Percentiles rank a stretch among this genome's conserved stretches.
phyloP scores from a whole-genome alignment of 441 rosid species.

The Aleurites moluccanus region DNA sequence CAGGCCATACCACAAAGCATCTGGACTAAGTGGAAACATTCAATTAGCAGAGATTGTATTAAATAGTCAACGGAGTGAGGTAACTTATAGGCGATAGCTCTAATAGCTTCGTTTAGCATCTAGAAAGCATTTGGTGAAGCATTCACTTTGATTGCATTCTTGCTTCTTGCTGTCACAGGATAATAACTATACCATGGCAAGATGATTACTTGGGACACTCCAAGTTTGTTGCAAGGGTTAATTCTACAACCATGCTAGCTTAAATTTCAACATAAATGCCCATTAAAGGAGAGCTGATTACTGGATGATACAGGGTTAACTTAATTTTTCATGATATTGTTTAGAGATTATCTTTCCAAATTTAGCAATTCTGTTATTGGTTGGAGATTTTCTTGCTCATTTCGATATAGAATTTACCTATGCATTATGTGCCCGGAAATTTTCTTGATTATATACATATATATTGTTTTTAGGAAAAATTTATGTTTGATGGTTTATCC shows the following conservation, averaged over 20 bases:
- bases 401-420: neutral
- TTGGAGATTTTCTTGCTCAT: neutral
- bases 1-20: slow-evolving; percentile 69
- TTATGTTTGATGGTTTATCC: neutral
- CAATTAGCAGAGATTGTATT: slow-evolving; percentile 73
- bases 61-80: slow-evolving; percentile 29
- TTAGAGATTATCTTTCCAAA: neutral
- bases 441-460: neutral
- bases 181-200: neutral
- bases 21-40: slow-evolving; percentile 62
- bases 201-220: neutral
- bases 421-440: neutral
- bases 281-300: neutral
- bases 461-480: neutral
- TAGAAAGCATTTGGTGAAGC: slow-evolving; percentile 1
- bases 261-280: neutral
- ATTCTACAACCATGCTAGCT: neutral
- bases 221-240: neutral
- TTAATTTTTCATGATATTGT: neutral
- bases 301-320: neutral
- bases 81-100: neutral
- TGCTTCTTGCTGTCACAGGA: neutral
- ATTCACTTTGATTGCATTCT: slow-evolving; percentile 11
- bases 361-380: neutral
- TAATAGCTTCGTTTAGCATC: slow-evolving; percentile 14